phyloP scores from a whole-genome alignment of 768 basidiomycete species.

The Leucosporidium scottii region DNA sequence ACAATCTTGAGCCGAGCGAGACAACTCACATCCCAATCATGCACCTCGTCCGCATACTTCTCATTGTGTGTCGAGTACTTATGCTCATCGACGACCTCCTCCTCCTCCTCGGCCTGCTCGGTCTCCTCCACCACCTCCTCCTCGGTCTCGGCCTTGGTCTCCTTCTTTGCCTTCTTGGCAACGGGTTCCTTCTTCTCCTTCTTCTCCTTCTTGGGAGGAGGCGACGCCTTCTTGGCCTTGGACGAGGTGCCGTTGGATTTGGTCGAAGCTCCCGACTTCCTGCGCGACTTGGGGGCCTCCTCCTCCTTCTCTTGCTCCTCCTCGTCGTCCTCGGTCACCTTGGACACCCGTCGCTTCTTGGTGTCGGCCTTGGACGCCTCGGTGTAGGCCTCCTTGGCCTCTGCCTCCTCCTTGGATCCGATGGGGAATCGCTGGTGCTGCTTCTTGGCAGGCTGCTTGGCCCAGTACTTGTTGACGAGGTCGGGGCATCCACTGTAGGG shows the following conservation, averaged over 20 bases:
- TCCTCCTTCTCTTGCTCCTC: background rate
- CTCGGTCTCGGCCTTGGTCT: background rate
- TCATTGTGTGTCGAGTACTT: background rate
- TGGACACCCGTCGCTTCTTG: background rate
- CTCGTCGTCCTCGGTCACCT: background rate
- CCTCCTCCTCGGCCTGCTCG: background rate
- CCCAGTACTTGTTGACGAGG: background rate
- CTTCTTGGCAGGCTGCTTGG: background rate
- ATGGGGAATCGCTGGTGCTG: background rate
- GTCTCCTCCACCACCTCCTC: background rate
- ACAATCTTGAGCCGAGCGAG: background rate
- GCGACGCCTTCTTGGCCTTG: background rate
- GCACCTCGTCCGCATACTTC: background rate
- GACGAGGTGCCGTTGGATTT: no score
- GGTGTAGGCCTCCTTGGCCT: background rate
- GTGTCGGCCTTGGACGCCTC: background rate
- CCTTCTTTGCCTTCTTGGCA: background rate
- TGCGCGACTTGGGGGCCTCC: background rate
- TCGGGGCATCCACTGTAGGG: background rate
- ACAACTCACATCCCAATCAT: background rate
- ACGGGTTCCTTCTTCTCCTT: background rate
- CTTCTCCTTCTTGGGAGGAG: background rate
- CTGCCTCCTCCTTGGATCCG: background rate
- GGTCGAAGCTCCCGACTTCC: no score
- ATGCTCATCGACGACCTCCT: background rate